phyloP scores from a whole-genome alignment of 225 moss, liverwort and hornwort genomes.

The Takakia lepidozioides region DNA sequence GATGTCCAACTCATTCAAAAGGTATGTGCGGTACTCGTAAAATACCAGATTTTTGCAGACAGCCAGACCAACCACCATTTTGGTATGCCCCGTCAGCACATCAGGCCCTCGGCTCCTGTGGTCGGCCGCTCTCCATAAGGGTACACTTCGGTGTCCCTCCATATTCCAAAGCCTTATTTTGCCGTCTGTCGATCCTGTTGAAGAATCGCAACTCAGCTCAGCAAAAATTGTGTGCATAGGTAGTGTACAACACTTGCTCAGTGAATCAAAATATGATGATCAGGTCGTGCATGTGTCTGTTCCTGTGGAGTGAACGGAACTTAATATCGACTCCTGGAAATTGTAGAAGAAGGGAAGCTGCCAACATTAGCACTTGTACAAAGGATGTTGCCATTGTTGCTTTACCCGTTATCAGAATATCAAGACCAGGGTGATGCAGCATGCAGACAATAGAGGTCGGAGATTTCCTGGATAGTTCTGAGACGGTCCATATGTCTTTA shows the following conservation, averaged over 20 bases:
- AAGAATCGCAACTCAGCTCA: too few relatives aligned
- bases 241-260: too few relatives aligned
- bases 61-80: constrained; percentile 47
- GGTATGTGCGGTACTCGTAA: too few relatives aligned
- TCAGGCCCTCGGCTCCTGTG: constrained; percentile 48
- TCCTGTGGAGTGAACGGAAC: too few relatives aligned
- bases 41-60: constrained; percentile 62
- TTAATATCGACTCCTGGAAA: too few relatives aligned
- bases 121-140: constrained; percentile 53
- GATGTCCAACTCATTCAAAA: too few relatives aligned
- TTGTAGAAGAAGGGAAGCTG: too few relatives aligned
- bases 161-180: constrained; percentile 59
- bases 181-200: constrained; percentile 45
- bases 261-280: too few relatives aligned
- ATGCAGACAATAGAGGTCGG: constrained; percentile 44
- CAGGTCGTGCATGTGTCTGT: too few relatives aligned
- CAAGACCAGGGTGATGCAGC: constrained; percentile 53
- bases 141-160: constrained; percentile 56
- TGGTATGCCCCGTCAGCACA: constrained; percentile 50
- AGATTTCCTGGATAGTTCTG: constrained; percentile 22
- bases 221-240: too few relatives aligned
- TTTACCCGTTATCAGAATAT: constrained; percentile 56
- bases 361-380: too few relatives aligned
- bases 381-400: too few relatives aligned
- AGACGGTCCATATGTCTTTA: constrained; percentile 47